Evolutionary conservation across 2,329 filamentous ascomycete species (phyloP).

Genomic region (Coniochaeta sp.): DNA sequence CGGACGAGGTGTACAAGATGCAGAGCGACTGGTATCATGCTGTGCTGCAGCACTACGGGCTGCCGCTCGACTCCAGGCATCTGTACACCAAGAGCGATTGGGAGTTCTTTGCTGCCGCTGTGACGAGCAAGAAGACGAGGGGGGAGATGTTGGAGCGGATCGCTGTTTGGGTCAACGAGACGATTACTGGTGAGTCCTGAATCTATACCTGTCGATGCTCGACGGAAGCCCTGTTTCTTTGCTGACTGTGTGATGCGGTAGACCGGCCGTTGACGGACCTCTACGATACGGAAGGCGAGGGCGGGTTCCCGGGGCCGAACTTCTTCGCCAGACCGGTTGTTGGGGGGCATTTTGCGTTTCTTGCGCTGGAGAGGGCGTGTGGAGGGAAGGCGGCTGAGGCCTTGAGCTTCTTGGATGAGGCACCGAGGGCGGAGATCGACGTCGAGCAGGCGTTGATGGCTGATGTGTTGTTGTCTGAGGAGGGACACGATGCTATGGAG

Average conservation of each 20-base stretch:
- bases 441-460: conserved; percentile 20
- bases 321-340: conserved; percentile 82
- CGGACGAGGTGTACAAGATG: conserved; percentile 66
- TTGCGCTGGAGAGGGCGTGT: conserved; percentile 76
- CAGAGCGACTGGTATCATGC: conserved; percentile 76
- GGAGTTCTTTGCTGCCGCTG: conserved; percentile 82
- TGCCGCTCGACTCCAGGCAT: conserved; percentile 76
- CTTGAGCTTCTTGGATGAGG: conserved; percentile 41
- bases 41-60: conserved; percentile 73
- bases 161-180: conserved; percentile 79
- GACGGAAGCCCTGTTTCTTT: background rate
- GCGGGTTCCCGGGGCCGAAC: conserved; percentile 64
- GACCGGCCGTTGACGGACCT: conserved; percentile 75
- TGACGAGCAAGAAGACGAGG: conserved; percentile 61
- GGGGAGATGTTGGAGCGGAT: conserved; percentile 67
- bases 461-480: conserved; percentile 6
- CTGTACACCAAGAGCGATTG: conserved; percentile 86
- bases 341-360: conserved; percentile 77
- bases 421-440: conserved; percentile 21
- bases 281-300: conserved; percentile 71
- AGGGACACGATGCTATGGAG: background rate
- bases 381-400: conserved; percentile 57
- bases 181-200: conserved; percentile 47
- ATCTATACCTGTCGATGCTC: background rate
- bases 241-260: conserved; percentile 15